Base-by-base conservation (phyloP, 2,329 filamentous ascomycete genomes). In the Monosporascus ibericus region DNA sequence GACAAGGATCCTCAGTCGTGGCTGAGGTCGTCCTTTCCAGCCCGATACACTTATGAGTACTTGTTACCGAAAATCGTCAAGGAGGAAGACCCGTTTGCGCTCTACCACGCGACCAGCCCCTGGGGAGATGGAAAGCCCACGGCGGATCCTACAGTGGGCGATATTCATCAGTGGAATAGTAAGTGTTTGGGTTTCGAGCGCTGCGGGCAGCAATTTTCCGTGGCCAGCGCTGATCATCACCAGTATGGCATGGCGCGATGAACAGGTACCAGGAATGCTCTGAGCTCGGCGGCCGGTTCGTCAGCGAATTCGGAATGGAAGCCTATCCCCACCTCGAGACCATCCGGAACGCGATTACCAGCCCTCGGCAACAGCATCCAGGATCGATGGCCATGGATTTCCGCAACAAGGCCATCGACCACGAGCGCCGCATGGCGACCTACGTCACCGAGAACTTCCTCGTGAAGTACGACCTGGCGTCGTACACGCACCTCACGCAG, bases 251-350 rank as follows among this genome's bases (percentile, higher is more conserved):
- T 64, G 84, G 86, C 38, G 84, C 77, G 2, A 86, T 90, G 67
- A 84, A 88, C 60, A 87, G 87, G 54, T 92, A 92, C 62, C 88
- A 92, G 63, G 84, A 88, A 56, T 88, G 85, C 49, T 80, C 85
- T 57, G 80, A 78, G 20, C 76, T 92, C 3, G 80, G 82, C 17
- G 88, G 88, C 15, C 81, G 88, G 2, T 92, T 92, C 72, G 85
- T 90, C 57, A 88, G 85, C 59, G 88, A 92, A 63, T 92, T 92
- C 59, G 88, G 88, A 53, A 91, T 92, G 86, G 82, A 90, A 65
- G 85, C 85, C 0, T 90, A 90, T 64, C 90, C 90, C 0, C 81
- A 87, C 63, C 76, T 90, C 57, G 76, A 83, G 48, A 92, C 89
- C 0, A 85, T 90, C 55, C 78, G 82, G 44, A 70, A 77, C 36